Conservation (phyloP, 2,329 filamentous ascomycete genomes). For the Neurospora sp. region DNA sequence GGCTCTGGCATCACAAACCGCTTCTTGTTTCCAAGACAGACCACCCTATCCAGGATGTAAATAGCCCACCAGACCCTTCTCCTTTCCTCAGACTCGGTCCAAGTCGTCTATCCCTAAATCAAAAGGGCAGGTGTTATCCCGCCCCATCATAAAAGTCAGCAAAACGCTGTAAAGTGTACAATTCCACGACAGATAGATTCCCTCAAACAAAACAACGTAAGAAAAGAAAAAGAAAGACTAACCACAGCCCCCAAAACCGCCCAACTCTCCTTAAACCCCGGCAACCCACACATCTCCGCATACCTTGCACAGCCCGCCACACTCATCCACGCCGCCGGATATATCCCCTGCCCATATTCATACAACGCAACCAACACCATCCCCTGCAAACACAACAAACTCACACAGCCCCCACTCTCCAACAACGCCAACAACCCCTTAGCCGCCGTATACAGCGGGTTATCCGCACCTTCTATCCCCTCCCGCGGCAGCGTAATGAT, state of each 20-base stretch:
- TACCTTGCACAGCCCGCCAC: slow-evolving; percentile 35
- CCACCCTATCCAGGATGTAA: slow-evolving; percentile 32
- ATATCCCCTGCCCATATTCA: slow-evolving; percentile 40
- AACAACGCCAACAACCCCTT: slow-evolving; percentile 32
- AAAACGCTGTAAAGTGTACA: too few relatives aligned
- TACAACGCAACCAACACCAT: slow-evolving; percentile 35
- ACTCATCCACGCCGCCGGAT: slow-evolving; percentile 37
- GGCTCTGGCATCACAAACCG: slow-evolving; percentile 15
- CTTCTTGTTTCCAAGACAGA: slow-evolving; percentile 21
- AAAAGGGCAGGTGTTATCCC: background rate
- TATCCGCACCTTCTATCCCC: slow-evolving; percentile 24
- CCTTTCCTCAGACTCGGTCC: slow-evolving; percentile 37
- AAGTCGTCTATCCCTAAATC: slow-evolving; percentile 24
- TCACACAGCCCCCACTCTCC: slow-evolving; percentile 31
- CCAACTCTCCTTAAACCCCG: slow-evolving; percentile 24
- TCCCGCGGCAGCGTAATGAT: slow-evolving; percentile 26
- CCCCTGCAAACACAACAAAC: slow-evolving; percentile 34
- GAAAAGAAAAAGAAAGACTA: slow-evolving; percentile 7
- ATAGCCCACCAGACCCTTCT: slow-evolving; percentile 38
- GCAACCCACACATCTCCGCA: slow-evolving; percentile 34
- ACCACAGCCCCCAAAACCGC: slow-evolving; percentile 27
- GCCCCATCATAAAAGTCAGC: background rate
- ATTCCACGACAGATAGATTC: too few relatives aligned
- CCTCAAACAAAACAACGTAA: background rate
- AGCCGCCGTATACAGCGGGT: slow-evolving; percentile 30